phyloP scores from a whole-genome alignment of 116 monocot genomes.

The Cymodocea nodosa region DNA sequence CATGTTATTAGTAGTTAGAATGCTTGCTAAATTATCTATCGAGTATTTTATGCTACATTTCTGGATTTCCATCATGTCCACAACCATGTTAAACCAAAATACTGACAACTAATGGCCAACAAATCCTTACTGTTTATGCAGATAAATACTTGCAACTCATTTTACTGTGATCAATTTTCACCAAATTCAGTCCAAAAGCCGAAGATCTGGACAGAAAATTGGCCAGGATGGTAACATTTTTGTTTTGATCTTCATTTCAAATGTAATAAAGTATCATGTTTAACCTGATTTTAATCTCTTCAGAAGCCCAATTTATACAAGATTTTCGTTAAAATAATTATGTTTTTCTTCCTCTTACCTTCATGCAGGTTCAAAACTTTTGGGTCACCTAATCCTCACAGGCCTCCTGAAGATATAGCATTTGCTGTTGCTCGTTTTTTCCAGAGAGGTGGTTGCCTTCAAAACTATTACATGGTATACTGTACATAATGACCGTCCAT shows the following conservation, averaged over 20 bases:
- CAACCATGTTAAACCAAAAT: too few relatives aligned
- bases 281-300: neutral
- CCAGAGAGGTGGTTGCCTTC: conserved; percentile 84
- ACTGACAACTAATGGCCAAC: too few relatives aligned
- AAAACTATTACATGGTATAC: conserved; percentile 93
- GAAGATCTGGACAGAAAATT: conserved; percentile 97
- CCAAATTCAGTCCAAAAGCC: conserved; percentile 74
- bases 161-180: conserved; percentile 86
- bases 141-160: conserved; percentile 97
- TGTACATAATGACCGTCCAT: neutral
- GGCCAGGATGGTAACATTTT: conserved; percentile 84
- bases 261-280: too few relatives aligned
- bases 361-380: conserved; percentile 79
- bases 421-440: conserved; percentile 95
- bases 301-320: neutral
- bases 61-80: too few relatives aligned
- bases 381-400: conserved; percentile 76
- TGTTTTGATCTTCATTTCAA: neutral
- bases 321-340: neutral
- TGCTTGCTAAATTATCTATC: too few relatives aligned
- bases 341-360: neutral
- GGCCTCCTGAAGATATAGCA: conserved; percentile 96
- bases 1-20: too few relatives aligned
- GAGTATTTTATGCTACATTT: too few relatives aligned
- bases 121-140: conserved; percentile 20